A percentile compares a stretch with the other conserved stretches of the same genome.
These are phyloP conservation scores for Melaleuca quinquenervia DNA, from an alignment of 345 rosid genomes.

Conservation along the genomic window DNA sequence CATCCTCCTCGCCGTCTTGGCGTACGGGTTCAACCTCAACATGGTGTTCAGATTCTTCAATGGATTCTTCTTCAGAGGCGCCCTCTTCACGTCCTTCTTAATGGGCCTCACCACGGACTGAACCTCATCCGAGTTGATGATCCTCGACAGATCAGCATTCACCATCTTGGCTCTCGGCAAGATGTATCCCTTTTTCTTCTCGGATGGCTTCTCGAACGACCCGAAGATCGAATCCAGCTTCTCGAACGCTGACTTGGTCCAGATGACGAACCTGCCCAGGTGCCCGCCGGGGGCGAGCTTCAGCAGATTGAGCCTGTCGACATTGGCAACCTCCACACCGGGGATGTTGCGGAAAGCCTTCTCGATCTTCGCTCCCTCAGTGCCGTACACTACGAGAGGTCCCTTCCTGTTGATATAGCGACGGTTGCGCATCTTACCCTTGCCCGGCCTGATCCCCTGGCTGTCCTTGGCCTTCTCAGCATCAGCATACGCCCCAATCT, in stretches of 20 bases:
- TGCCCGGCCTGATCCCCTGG: constrained; percentile 72
- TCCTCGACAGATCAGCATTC: constrained; percentile 88
- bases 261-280: constrained; percentile 80
- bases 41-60: constrained; percentile 73
- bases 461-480: constrained; percentile 91
- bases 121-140: constrained; percentile 91
- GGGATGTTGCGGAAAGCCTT: constrained; percentile 91
- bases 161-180: constrained; percentile 89
- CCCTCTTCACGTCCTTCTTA: constrained; percentile 59
- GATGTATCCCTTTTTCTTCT: constrained; percentile 88
- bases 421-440: constrained; percentile 87
- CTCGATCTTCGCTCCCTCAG: constrained; percentile 77
- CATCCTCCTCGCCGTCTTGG: constrained; percentile 96
- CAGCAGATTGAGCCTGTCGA: constrained; percentile 69
- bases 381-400: constrained; percentile 72
- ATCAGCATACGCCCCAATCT: constrained; percentile 77
- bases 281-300: constrained; percentile 98
- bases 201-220: constrained; percentile 64
- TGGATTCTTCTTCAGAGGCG: constrained; percentile 88
- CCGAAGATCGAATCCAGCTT: constrained; percentile 88
- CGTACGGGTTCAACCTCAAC: constrained; percentile 87
- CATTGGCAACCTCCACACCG: constrained; percentile 85
- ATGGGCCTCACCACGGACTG: constrained; percentile 87
- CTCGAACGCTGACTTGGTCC: constrained; percentile 96
- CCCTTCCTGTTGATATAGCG: constrained; percentile 86